These are phyloP conservation scores for Hemileccinum impolitum DNA, from an alignment of 768 basidiomycete species.

Conservation along the genomic window DNA sequence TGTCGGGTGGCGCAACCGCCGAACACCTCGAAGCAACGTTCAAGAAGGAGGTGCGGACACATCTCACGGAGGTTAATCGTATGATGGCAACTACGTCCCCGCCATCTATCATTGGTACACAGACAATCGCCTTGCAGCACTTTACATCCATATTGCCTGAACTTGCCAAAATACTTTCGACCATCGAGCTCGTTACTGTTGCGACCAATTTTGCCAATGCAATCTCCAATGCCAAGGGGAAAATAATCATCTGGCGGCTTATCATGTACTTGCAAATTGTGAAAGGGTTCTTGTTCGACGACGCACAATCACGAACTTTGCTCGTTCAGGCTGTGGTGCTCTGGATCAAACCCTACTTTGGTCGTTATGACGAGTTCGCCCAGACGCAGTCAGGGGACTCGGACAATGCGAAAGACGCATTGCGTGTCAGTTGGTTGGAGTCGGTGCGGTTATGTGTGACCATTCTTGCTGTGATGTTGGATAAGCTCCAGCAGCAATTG, in stretches of 20 bases:
- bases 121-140: conserved; percentile 90
- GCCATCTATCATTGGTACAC: conserved; percentile 90
- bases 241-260: conserved; percentile 89
- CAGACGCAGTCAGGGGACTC: conserved; percentile 62
- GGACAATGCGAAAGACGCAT: conserved; percentile 63
- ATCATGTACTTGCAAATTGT: conserved; percentile 93
- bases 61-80: conserved; percentile 76
- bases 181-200: conserved; percentile 81
- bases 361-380: conserved; percentile 80
- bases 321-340: conserved; percentile 85
- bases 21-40: conserved; percentile 85
- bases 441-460: conserved; percentile 86
- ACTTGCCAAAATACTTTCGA: conserved; percentile 74
- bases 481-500: conserved; percentile 80
- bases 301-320: conserved; percentile 69
- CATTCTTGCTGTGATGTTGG: conserved; percentile 84
- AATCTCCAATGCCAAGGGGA: conserved; percentile 72
- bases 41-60: conserved; percentile 75
- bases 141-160: conserved; percentile 92
- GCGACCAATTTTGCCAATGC: conserved; percentile 87
- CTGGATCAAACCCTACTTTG: conserved; percentile 96
- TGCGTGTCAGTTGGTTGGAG: conserved; percentile 87
- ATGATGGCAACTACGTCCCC: conserved; percentile 85
- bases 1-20: conserved; percentile 77
- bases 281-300: conserved; percentile 84